Conservation (phyloP, 1,284 basidiomycete species). For the Puccinia hordei region DNA sequence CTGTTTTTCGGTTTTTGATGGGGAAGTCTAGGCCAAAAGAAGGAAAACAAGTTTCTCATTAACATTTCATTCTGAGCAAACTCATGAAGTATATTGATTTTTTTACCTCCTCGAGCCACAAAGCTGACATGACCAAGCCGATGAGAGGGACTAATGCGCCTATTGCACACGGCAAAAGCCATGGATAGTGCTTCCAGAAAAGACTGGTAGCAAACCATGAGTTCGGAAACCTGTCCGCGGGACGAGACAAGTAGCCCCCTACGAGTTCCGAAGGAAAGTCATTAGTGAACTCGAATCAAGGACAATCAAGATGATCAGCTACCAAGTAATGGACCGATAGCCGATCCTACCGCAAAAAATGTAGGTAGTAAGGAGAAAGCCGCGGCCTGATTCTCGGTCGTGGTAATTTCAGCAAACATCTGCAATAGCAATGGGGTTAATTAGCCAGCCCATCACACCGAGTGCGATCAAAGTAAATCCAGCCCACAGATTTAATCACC, state of each 20-base stretch:
- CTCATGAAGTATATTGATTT: neutral
- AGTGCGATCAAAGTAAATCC: neutral
- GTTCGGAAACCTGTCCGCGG: neutral
- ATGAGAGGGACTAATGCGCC: slow-evolving; percentile 5
- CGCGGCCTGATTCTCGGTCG: slow-evolving; percentile 55
- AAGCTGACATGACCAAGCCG: neutral
- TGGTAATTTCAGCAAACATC: slow-evolving; percentile 55
- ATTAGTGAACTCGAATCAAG: neutral
- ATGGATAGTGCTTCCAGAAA: slow-evolving; percentile 26
- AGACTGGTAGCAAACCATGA: slow-evolving; percentile 7
- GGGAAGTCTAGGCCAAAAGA: neutral
- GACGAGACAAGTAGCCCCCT: slow-evolving; percentile 24
- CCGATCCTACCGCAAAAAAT: slow-evolving; percentile 54
- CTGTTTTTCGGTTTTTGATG: neutral
- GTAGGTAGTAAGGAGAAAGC: slow-evolving; percentile 56
- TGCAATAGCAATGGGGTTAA: neutral
- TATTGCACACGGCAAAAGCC: slow-evolving; percentile 22
- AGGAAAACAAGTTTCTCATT: neutral
- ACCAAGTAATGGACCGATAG: slow-evolving; percentile 54
- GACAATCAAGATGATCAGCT: neutral
- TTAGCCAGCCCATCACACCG: neutral
- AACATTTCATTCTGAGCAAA: neutral
- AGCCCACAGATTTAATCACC: slow-evolving; percentile 33
- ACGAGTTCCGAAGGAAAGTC: neutral
- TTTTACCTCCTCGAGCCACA: slow-evolving; percentile 32